Conservation (phyloP, 768 basidiomycete genomes). For the Daedaleopsis sinensis region DNA sequence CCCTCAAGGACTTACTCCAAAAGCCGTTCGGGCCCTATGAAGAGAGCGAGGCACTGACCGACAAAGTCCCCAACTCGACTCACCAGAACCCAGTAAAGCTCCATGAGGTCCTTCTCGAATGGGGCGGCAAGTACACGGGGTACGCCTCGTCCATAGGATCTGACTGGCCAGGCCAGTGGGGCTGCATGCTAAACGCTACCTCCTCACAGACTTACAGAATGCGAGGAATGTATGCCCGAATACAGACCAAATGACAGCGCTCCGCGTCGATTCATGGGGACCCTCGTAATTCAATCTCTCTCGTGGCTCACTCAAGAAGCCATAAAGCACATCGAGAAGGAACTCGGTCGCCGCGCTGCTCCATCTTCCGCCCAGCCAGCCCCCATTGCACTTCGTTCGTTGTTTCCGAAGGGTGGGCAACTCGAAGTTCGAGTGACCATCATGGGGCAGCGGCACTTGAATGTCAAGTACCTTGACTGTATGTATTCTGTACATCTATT, state of each 20-base stretch:
- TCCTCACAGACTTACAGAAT: constrained; percentile 16
- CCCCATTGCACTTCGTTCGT: constrained; percentile 36
- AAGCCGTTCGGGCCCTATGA: constrained; percentile 27
- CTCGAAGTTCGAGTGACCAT: constrained; percentile 43
- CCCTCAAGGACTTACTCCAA: constrained; percentile 11
- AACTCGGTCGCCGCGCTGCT: constrained; percentile 43
- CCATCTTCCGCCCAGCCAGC: constrained; percentile 17
- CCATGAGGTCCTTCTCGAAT: constrained; percentile 16
- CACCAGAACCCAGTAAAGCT: constrained; percentile 11
- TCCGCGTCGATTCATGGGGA: constrained; percentile 52
- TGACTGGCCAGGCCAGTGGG: too few species aligned
- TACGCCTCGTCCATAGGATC: not conserved
- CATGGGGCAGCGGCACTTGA: constrained; percentile 42
- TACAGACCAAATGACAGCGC: not conserved
- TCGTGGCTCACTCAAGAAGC: constrained; percentile 56
- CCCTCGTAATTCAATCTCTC: constrained; percentile 47
- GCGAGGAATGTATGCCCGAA: constrained; percentile 18
- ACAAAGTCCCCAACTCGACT: constrained; percentile 9
- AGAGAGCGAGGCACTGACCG: constrained; percentile 20
- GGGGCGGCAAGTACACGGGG: constrained; percentile 17
- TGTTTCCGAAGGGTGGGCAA: constrained; percentile 13
- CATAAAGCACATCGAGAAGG: constrained; percentile 40
- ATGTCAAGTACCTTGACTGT: constrained; percentile 46
- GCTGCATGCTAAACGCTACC: not conserved
- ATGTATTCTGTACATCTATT: constrained; percentile 9